Base-by-base conservation (phyloP, 2,329 filamentous ascomycete species). In the Botryotinia calthae region DNA sequence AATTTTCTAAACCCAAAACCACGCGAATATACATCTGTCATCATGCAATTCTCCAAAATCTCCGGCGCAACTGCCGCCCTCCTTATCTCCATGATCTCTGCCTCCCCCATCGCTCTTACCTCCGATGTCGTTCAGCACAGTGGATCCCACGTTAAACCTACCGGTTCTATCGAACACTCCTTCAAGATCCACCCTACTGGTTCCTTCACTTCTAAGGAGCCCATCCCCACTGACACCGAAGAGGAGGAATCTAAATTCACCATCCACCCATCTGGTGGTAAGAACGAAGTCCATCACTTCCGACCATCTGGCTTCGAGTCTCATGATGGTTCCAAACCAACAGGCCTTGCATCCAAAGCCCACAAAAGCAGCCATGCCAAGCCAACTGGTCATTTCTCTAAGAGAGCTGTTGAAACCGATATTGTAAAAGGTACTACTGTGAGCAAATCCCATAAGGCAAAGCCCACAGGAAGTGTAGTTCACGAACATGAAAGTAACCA, bases 31-130 rank as follows among this genome's bases (percentile, higher is more conserved):
- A 40, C 34, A 54, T 54, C 46, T 28, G 40, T 51, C 42, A 63
- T 22, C 18, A 70, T 70, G 56, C 56, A 70, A n/a, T 70, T 63
- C 42, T 37, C 68, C 31, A 70, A 64, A 31, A 70, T 63, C n/a
- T 70, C 42, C 31, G 10, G 56, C 16, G 68, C 56, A 48, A 70
- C 68, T 14, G 56, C 42, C 56, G 68, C 54, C 2, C 68, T 70
- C 25, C 56, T 70, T 4, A 63, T 70, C 42, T 70, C 68, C 25
- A 51, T 70, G 31, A 70, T 70, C 31, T 63, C 56, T 4, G 68
- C 68, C 16, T 70, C 68, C 28, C 68, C 68, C 16, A 63, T 70
- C 16, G 46, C 64, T 8, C 46, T 54, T 20, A 67, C 9, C 9
- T 54, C 34, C 34, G 64, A 67, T 54, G 14, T 20, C 5, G n/a